Percentiles rank a stretch among this genome's conserved stretches.
Evolutionary conservation across 441 rosid genomes (phyloP).

Genomic region (Gossypium schwendimanii): DNA sequence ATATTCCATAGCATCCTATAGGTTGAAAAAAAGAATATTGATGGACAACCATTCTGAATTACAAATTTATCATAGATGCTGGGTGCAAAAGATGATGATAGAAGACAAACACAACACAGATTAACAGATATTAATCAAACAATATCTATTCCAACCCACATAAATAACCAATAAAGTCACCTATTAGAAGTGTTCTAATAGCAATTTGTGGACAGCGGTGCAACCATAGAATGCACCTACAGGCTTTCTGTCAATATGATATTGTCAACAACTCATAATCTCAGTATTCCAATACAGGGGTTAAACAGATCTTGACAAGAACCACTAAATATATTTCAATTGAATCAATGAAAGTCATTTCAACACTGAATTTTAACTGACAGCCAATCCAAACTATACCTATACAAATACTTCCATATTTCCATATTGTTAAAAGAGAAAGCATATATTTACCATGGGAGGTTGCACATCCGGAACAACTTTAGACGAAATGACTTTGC

Average conservation of each 20-base stretch:
- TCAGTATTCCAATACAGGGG: not conserved
- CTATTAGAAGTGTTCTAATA: not conserved
- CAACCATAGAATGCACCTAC: not conserved
- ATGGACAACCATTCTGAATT: not conserved
- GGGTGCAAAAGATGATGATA: not conserved
- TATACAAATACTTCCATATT: not conserved
- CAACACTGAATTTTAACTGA: not conserved
- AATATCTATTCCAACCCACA: not conserved
- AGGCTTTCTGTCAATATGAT: not conserved
- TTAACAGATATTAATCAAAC: not conserved
- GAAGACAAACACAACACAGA: not conserved
- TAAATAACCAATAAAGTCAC: not conserved
- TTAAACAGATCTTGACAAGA: not conserved
- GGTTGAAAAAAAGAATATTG: not conserved
- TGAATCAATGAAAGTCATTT: not conserved
- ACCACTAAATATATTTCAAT: not conserved
- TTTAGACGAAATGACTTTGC: constrained; percentile 33
- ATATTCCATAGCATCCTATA: constrained; percentile 41
- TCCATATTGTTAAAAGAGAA: not conserved
- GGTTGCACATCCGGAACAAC: constrained; percentile 45
- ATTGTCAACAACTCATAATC: not conserved
- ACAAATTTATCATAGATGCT: not conserved
- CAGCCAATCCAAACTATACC: not conserved
- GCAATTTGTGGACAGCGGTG: not conserved
- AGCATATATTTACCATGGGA: constrained; percentile 30